These are phyloP conservation scores for Colletotrichum nymphaeae DNA, from an alignment of 2,329 filamentous ascomycete genomes.

Conservation along the genomic window DNA sequence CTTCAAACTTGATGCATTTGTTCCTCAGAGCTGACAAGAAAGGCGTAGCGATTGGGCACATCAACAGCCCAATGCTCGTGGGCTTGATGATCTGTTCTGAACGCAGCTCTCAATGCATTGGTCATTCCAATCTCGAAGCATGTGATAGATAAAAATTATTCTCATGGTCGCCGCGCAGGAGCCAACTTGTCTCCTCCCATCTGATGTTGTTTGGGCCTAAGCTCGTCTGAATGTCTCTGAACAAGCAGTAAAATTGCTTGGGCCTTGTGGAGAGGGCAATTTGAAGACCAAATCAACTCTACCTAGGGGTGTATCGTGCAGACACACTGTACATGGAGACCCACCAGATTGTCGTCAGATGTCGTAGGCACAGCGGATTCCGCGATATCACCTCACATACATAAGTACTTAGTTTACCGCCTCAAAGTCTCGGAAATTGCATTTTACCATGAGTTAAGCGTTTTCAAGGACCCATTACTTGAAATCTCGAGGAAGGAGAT, in stretches of 20 bases:
- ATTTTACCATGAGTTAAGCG: not conserved
- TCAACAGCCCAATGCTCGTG: too few relatives aligned
- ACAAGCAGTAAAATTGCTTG: not conserved
- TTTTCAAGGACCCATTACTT: not conserved
- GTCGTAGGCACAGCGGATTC: too few relatives aligned
- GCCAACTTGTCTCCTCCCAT: too few relatives aligned
- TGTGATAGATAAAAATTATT: not conserved
- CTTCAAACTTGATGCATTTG: too few relatives aligned
- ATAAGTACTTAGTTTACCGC: not conserved
- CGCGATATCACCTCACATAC: not conserved
- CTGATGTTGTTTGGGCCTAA: not conserved
- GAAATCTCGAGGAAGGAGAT: too few relatives aligned
- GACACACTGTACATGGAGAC: not conserved
- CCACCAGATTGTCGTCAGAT: too few relatives aligned
- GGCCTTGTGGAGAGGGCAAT: not conserved
- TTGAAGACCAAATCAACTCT: not conserved
- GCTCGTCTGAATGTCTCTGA: not conserved
- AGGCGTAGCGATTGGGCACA: too few relatives aligned
- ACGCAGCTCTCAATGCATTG: too few relatives aligned
- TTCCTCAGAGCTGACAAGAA: too few relatives aligned
- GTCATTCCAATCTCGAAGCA: too few relatives aligned
- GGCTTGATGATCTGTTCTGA: too few relatives aligned
- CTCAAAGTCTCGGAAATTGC: not conserved
- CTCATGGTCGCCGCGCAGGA: too few relatives aligned
- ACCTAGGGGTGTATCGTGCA: not conserved